Evolutionary conservation across 306 rosid species (phyloP).

Genomic region (Abrus precatorius): DNA sequence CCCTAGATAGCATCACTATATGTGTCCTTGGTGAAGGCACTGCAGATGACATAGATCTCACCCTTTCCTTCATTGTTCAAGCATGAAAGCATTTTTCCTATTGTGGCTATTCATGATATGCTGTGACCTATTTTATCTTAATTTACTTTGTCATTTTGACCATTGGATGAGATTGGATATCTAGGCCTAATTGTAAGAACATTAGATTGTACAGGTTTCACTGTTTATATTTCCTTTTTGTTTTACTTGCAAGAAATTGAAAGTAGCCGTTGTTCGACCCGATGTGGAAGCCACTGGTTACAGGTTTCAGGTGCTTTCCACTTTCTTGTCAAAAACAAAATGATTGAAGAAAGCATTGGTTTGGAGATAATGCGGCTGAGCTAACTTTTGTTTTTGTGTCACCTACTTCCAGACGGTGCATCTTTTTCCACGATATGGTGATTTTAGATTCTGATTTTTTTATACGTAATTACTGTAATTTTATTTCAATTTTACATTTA

Average conservation of each 20-base stretch:
- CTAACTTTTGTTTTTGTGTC: conserved; percentile 19
- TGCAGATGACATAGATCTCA: too few species aligned
- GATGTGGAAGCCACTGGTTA: neutral
- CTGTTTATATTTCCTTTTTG: neutral
- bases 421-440: conserved; percentile 45
- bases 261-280: neutral
- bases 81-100: too few species aligned
- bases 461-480: too few species aligned
- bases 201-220: neutral
- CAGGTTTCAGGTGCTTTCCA: conserved; percentile 24
- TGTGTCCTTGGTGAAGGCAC: too few species aligned
- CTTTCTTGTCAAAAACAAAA: conserved; percentile 41
- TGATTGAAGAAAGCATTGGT: conserved; percentile 10
- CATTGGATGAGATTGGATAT: too few species aligned
- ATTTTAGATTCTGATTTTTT: conserved; percentile 1
- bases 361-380: conserved; percentile 26
- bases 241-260: neutral
- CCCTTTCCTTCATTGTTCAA: too few species aligned
- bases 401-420: conserved; percentile 40
- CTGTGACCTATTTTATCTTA: too few species aligned
- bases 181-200: neutral
- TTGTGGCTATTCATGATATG: too few species aligned
- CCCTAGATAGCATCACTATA: too few species aligned
- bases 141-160: too few species aligned
- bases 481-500: too few species aligned